phyloP scores from a whole-genome alignment of 306 rosid genomes.

The Begonia fuchsioides region DNA sequence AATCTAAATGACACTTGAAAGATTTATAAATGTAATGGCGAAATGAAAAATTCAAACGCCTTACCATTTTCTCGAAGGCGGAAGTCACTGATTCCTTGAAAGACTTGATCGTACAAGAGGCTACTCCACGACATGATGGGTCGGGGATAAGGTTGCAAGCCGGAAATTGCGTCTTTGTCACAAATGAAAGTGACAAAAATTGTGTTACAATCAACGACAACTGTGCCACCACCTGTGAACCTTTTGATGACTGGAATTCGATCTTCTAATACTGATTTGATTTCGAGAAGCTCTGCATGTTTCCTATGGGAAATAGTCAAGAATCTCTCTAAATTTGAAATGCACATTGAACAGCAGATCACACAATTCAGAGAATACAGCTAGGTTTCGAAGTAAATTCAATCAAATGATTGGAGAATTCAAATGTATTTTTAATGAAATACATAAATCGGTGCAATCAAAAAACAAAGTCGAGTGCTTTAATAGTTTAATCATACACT shows the following conservation, averaged over 20 bases:
- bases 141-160: conserved; percentile 70
- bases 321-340: conserved; percentile 7
- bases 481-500: too few relatives aligned
- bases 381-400: too few relatives aligned
- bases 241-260: conserved; percentile 69
- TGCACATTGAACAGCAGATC: background rate
- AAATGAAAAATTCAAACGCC: conserved; percentile 1
- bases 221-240: conserved; percentile 94
- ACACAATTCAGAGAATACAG: background rate
- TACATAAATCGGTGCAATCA: too few relatives aligned
- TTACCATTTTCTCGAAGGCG: conserved; percentile 84
- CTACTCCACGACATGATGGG: conserved; percentile 93
- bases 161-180: conserved; percentile 62
- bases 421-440: too few relatives aligned
- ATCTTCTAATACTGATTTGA: conserved; percentile 53
- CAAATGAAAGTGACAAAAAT: conserved; percentile 80
- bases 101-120: conserved; percentile 48
- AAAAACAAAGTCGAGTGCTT: too few relatives aligned
- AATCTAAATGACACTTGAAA: too few relatives aligned
- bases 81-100: conserved; percentile 57
- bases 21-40: too few relatives aligned
- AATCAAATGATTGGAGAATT: too few relatives aligned
- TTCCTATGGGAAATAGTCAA: conserved; percentile 32
- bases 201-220: conserved; percentile 58
- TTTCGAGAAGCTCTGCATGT: conserved; percentile 56